phyloP scores from a whole-genome alignment of 495 filamentous ascomycete genomes.

The Neurospora sp. region DNA sequence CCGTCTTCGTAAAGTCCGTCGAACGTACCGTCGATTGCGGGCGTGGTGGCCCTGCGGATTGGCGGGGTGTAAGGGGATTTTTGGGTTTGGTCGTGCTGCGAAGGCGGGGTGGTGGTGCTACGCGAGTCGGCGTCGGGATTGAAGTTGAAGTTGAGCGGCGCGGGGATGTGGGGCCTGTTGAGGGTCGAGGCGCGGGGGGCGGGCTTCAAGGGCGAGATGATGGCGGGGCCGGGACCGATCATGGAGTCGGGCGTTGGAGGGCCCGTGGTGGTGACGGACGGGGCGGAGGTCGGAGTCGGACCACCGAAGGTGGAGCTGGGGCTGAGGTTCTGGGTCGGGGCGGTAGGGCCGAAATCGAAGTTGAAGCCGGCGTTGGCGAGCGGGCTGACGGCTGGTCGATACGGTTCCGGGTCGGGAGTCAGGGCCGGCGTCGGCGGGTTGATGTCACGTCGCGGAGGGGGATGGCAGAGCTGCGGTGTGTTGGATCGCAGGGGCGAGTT shows the following conservation, averaged over 20 bases:
- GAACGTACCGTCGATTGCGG: slow-evolving; percentile 4
- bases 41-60: slow-evolving; percentile 1
- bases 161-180: slow-evolving; percentile 13
- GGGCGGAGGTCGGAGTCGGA: neutral
- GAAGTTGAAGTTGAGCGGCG: slow-evolving; percentile 19
- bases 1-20: neutral
- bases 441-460: slow-evolving; percentile 3
- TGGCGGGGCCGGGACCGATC: neutral
- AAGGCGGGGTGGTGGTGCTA: slow-evolving; percentile 3
- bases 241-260: neutral
- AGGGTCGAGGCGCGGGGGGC: slow-evolving; percentile 1
- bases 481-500: slow-evolving; percentile 10
- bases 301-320: too few relatives aligned
- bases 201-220: neutral
- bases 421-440: slow-evolving; percentile 2
- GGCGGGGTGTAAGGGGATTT: slow-evolving; percentile 11
- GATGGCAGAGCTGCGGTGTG: slow-evolving; percentile 15
- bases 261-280: slow-evolving; percentile 3
- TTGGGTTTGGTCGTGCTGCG: slow-evolving; percentile 8
- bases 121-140: slow-evolving; percentile 18
- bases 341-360: slow-evolving; percentile 20
- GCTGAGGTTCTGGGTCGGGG: slow-evolving; percentile 1
- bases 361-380: slow-evolving; percentile 19
- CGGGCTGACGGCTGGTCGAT: slow-evolving; percentile 5
- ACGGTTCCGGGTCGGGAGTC: neutral